Evolutionary conservation across 768 basidiomycete species (phyloP).

Genomic region (Steccherinum ochraceum): DNA sequence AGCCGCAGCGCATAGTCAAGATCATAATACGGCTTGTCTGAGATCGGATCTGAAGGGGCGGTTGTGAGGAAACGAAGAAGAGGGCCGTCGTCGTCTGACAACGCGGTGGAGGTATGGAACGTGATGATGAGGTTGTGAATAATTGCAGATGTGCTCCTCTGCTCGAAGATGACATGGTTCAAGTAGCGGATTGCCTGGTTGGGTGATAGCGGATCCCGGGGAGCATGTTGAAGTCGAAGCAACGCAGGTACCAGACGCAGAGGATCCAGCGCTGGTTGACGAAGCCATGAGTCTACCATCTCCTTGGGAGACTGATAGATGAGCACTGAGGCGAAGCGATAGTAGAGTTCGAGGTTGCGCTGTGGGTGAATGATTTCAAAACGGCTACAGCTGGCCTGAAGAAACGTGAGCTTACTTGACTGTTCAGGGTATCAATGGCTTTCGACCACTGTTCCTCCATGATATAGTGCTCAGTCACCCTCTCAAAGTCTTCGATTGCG

Average conservation of each 20-base stretch:
- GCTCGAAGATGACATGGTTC: conserved; percentile 76
- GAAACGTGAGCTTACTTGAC: conserved; percentile 59
- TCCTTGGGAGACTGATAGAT: conserved; percentile 84
- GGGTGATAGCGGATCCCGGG: conserved; percentile 63
- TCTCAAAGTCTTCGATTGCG: conserved; percentile 70
- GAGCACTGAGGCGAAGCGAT: conserved; percentile 85
- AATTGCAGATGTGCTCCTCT: conserved; percentile 72
- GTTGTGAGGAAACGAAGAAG: conserved; percentile 77
- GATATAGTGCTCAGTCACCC: conserved; percentile 89
- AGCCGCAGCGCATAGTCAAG: conserved; percentile 93
- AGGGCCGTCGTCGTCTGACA: conserved; percentile 63
- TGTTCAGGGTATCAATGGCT: conserved; percentile 84
- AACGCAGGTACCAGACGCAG: conserved; percentile 85
- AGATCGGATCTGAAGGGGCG: conserved; percentile 77
- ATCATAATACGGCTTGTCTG: conserved; percentile 88
- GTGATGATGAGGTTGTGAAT: conserved; percentile 94
- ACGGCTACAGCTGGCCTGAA: conserved; percentile 2
- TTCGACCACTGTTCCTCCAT: conserved; percentile 89
- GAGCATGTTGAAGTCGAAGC: conserved; percentile 69
- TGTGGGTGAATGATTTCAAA: no score
- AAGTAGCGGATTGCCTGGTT: conserved; percentile 92
- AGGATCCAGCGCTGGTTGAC: conserved; percentile 74
- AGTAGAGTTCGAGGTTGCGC: conserved; percentile 86
- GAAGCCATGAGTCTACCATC: conserved; percentile 89
- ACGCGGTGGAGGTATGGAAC: conserved; percentile 59